A percentile compares a stretch with the other conserved stretches of the same genome.
Conservation (phyloP, 805 yeast species). For the Spathaspora arborariae region DNA sequence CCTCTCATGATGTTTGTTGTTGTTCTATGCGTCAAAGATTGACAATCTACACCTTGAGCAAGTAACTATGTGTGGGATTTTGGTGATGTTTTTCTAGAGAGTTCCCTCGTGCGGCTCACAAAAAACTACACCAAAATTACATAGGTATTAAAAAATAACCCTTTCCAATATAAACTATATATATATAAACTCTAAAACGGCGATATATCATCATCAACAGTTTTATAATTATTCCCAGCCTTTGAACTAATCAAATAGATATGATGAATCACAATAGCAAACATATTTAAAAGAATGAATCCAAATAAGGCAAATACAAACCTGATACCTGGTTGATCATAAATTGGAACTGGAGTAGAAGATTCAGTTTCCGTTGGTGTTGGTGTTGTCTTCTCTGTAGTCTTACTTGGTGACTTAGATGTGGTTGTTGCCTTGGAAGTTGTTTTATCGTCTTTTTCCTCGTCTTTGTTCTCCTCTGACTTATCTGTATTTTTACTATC, state of each 20-base stretch:
- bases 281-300: slow-evolving; percentile 29
- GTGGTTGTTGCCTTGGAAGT: neutral
- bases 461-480: slow-evolving; percentile 1
- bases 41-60: too few relatives aligned
- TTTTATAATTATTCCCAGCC: slow-evolving; percentile 28
- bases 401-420: neutral
- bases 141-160: neutral
- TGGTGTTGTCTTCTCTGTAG: neutral
- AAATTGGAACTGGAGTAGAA: slow-evolving; percentile 9
- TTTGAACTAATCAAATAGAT: slow-evolving; percentile 26
- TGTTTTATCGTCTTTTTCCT: neutral
- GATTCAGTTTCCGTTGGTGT: neutral
- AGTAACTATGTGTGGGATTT: neutral
- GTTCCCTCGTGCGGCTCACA: neutral
- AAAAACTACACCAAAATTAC: neutral
- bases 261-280: slow-evolving; percentile 38
- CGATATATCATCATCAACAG: slow-evolving; percentile 32
- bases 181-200: slow-evolving; percentile 21
- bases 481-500: slow-evolving; percentile 2
- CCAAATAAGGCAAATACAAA: slow-evolving; percentile 33
- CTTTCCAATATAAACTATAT: neutral
- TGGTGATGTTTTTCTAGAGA: too few relatives aligned
- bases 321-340: slow-evolving; percentile 25
- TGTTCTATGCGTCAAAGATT: neutral
- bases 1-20: neutral